These are phyloP conservation scores for Begonia peltatifolia DNA, from an alignment of 306 rosid species.

Conservation along the genomic window DNA sequence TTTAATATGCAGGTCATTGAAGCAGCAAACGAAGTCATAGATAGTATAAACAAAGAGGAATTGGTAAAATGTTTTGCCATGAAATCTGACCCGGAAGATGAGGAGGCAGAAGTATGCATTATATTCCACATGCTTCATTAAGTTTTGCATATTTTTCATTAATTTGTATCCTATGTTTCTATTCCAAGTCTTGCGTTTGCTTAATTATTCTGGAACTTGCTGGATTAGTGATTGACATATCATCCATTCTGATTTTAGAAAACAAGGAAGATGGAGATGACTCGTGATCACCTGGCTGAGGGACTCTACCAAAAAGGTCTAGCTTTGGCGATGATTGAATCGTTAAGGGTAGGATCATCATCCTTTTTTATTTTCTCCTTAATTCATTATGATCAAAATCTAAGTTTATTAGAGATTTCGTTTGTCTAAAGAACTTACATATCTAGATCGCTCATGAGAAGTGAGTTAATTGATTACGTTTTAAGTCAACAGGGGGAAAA, in stretches of 20 bases:
- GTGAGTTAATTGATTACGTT: conserved; percentile 3
- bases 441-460: too few species aligned
- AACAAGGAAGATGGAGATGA: conserved; percentile 63
- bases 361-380: conserved; percentile 12
- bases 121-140: too few species aligned
- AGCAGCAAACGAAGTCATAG: conserved; percentile 71
- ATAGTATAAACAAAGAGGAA: conserved; percentile 73
- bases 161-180: not conserved
- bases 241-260: conserved; percentile 23
- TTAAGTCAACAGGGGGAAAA: conserved; percentile 26
- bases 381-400: not conserved
- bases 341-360: conserved; percentile 44
- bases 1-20: conserved; percentile 49
- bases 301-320: conserved; percentile 88
- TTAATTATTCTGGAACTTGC: not conserved
- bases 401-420: too few species aligned
- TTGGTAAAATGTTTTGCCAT: conserved; percentile 48
- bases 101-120: conserved; percentile 62
- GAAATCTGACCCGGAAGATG: conserved; percentile 76
- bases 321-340: conserved; percentile 58
- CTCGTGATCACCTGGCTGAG: conserved; percentile 79
- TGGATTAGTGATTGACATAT: conserved; percentile 2
- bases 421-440: too few species aligned
- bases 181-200: not conserved
- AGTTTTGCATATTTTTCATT: too few species aligned